Percentiles rank a stretch among this genome's conserved stretches.
phyloP scores from a whole-genome alignment of 2,329 filamentous ascomycete genomes.

The Penicillium palitans region DNA sequence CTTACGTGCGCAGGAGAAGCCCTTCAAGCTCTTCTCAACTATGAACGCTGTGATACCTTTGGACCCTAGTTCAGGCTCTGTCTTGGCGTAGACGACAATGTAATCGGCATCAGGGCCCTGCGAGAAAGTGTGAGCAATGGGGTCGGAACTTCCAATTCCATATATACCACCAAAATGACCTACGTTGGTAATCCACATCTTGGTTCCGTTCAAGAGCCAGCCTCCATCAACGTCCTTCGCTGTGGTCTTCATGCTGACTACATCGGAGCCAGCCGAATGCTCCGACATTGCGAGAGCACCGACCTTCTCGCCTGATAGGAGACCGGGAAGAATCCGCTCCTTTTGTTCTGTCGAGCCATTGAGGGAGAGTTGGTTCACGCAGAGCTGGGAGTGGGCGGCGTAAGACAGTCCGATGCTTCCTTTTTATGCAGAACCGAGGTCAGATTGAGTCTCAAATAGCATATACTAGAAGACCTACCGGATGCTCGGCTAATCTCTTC shows the following conservation, averaged over 20 bases:
- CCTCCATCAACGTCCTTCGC: constrained; percentile 81
- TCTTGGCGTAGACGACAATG: constrained; percentile 97
- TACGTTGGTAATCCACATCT: constrained; percentile 99
- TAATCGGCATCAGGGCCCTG: constrained; percentile 82
- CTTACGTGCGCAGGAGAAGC: constrained; percentile 86
- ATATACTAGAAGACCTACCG: constrained; percentile 46
- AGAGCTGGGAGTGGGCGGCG: constrained; percentile 92
- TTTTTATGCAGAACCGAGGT: constrained; percentile 13
- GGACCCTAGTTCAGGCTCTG: constrained; percentile 71
- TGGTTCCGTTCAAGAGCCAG: constrained; percentile 81
- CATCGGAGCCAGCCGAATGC: constrained; percentile 84
- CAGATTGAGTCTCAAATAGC: neutral
- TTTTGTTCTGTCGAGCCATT: constrained; percentile 83
- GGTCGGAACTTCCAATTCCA: neutral
- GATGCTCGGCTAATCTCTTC: constrained; percentile 91
- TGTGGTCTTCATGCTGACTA: constrained; percentile 90
- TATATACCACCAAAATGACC: constrained; percentile 13
- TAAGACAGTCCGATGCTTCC: constrained; percentile 72
- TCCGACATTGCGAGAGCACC: constrained; percentile 95
- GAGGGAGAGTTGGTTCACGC: constrained; percentile 92
- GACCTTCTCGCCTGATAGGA: constrained; percentile 77
- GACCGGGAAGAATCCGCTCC: constrained; percentile 70
- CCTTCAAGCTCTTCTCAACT: constrained; percentile 66
- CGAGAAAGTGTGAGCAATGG: constrained; percentile 3
- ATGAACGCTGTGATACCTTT: constrained; percentile 97